These are phyloP conservation scores for Sutorius australiensis DNA, from an alignment of 768 basidiomycete species.

Conservation along the genomic window DNA sequence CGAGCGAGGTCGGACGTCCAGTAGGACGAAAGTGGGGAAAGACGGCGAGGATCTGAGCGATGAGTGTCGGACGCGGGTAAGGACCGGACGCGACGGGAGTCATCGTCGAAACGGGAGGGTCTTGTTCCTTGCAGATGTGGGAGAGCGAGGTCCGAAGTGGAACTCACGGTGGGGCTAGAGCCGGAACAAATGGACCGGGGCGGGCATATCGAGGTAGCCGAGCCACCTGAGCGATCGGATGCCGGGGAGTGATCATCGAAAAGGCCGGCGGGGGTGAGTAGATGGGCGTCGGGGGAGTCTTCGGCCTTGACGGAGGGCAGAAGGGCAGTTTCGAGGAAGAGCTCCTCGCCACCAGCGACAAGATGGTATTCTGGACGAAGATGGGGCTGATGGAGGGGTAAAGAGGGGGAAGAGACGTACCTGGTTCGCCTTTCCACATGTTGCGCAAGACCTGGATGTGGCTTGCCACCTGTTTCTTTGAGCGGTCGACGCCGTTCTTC, in stretches of 20 bases:
- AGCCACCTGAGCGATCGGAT: constrained; percentile 31
- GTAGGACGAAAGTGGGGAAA: constrained; percentile 30
- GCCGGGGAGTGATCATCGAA: constrained; percentile 31
- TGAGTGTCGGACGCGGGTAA: constrained; percentile 27
- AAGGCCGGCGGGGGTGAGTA: constrained; percentile 38
- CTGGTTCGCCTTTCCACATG: constrained; percentile 84
- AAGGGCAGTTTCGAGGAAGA: constrained; percentile 48
- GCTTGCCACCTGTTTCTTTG: constrained; percentile 88
- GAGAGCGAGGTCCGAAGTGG: constrained; percentile 25
- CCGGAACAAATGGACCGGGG: constrained; percentile 26
- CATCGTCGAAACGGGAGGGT: constrained; percentile 25
- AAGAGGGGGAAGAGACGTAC: constrained; percentile 33
- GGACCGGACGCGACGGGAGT: constrained; percentile 30
- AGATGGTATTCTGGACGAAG: constrained; percentile 60
- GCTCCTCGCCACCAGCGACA: constrained; percentile 77
- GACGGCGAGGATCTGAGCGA: constrained; percentile 31
- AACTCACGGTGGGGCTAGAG: constrained; percentile 20
- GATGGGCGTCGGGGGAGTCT: constrained; percentile 42
- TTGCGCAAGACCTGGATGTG: constrained; percentile 82
- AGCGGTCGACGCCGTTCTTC: constrained; percentile 62
- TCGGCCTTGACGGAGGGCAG: constrained; percentile 55
- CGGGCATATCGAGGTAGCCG: constrained; percentile 25
- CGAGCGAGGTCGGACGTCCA: constrained; percentile 27
- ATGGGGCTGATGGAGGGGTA: constrained; percentile 1
- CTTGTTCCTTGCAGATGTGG: constrained; percentile 21